Conservation (phyloP, 352 stramenopile genomes). For the Globisporangium nunn region DNA sequence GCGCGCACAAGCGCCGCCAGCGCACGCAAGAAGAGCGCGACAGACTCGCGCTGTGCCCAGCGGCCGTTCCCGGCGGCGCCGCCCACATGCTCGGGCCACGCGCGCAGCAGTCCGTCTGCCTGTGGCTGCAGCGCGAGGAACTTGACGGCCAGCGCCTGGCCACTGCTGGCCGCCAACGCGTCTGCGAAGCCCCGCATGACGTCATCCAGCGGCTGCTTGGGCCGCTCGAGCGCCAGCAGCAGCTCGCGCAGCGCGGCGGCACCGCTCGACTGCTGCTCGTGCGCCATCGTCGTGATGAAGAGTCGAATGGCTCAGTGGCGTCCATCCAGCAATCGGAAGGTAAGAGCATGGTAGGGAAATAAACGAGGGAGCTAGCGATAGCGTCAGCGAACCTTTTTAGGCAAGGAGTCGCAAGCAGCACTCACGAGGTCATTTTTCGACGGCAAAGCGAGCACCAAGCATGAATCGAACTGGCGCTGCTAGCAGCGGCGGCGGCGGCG, state of each 20-base stretch:
- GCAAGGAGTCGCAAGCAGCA: no score
- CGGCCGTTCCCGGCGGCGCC: conserved; percentile 25
- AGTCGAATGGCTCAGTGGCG: background rate
- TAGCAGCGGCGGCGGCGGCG: background rate
- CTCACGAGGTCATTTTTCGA: no score
- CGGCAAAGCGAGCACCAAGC: background rate
- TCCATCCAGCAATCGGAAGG: background rate
- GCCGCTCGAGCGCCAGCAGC: conserved; percentile 51
- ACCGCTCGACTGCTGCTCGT: background rate
- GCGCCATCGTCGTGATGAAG: background rate
- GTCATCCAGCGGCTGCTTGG: conserved; percentile 50
- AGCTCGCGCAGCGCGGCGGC: conserved; percentile 48
- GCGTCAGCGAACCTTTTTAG: no score
- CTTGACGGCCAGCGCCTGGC: conserved; percentile 13
- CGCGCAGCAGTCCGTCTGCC: conserved; percentile 44
- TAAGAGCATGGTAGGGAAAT: background rate
- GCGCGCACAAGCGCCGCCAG: conserved; percentile 34
- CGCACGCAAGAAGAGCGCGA: conserved; percentile 59
- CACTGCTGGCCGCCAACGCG: conserved; percentile 9
- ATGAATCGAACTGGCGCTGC: no score
- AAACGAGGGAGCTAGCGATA: background rate
- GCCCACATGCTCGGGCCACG: conserved; percentile 50
- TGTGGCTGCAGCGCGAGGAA: conserved; percentile 55
- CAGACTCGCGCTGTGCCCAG: conserved; percentile 62
- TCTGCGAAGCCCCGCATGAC: conserved; percentile 34